Conservation (phyloP, 352 stramenopile species). For the Globisporangium cylindrosporum region DNA sequence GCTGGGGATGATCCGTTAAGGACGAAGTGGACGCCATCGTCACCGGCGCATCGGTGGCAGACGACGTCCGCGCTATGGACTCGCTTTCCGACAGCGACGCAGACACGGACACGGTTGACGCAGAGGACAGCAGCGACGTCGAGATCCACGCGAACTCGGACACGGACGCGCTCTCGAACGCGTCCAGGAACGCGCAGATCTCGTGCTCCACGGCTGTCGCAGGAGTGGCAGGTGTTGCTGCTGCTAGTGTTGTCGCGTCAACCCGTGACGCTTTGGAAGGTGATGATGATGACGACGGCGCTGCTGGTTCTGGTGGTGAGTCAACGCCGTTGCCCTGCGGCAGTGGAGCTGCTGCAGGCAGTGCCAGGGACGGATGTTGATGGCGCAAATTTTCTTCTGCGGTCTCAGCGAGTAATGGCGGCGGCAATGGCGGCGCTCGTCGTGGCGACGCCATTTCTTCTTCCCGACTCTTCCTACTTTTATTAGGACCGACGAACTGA, state of each 20-base stretch:
- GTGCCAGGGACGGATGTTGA: not conserved
- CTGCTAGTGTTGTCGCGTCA: not conserved
- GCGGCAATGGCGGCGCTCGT: not conserved
- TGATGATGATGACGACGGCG: not conserved
- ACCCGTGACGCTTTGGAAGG: not conserved
- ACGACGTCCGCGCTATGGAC: not conserved
- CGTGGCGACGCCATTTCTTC: constrained; percentile 5
- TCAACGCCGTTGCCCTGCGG: not conserved
- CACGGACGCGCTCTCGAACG: constrained; percentile 13
- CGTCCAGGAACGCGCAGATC: constrained; percentile 14
- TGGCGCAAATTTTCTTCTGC: not conserved
- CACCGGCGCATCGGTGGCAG: not conserved
- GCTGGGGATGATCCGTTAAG: not conserved
- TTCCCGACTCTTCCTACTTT: constrained; percentile 3
- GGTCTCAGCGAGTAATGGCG: not conserved
- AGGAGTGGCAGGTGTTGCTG: not conserved
- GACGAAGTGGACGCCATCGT: not conserved
- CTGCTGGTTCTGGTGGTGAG: not conserved
- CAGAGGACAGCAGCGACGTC: constrained; percentile 5
- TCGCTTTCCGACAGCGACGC: constrained; percentile 4
- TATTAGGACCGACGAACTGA: not conserved
- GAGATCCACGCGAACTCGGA: constrained; percentile 12
- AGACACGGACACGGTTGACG: constrained; percentile 14
- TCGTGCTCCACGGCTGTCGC: constrained; percentile 3
- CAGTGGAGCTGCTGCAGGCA: not conserved